Evolutionary conservation across 768 basidiomycete species (phyloP), one percentile per base, ranked within the genome.

Genomic region (Pisolithus sp.): DNA sequence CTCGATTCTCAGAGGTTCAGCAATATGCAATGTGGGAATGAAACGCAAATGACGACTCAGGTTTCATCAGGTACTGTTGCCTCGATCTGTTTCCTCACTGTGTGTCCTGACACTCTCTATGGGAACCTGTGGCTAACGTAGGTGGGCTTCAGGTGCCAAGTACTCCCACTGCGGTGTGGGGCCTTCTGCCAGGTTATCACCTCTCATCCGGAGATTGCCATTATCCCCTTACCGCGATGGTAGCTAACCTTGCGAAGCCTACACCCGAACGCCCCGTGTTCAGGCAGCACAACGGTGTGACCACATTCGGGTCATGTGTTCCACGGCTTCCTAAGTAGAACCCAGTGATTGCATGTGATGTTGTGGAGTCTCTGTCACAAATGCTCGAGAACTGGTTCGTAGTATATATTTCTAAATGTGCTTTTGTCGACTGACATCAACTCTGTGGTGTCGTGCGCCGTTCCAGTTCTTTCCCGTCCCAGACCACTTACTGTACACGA

Each of bases 131-230:
- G 18, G 28, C 43, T 21, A 15, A 49, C 26, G 20, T 41, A 23
- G 31, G 37, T n/a, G 12, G 39, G 7, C 6, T 55, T 5, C 55
- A 89, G 87, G 74, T 44, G 76, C 76, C 46, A 93, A 92, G 62
- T 93, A 90, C 65, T 80, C 85, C 9, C 90, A 93, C 91, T 0
- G 89, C 89, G 0, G 89, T 93, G 2, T 93, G 89, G 86, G 74
- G 79, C 6, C 71, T 93, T 24, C 72, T 86, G 5, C 69, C 83
- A 0, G 88, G 91, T 15, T 85, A 83, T 61, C 72, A 78, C 41
- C 73, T 68, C 21, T 53, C 76, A 0, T 68, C 80, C 51, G 84
- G 82, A 39, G 75, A 75, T 47, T 77, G 86, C 30, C 75, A 74
- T 62, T 91, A 89, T 65, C 90, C 90, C 2, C 66, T 89, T 47